Evolutionary conservation across 345 rosid species (phyloP).

Genomic region (Eucalyptus guilfoylei): DNA sequence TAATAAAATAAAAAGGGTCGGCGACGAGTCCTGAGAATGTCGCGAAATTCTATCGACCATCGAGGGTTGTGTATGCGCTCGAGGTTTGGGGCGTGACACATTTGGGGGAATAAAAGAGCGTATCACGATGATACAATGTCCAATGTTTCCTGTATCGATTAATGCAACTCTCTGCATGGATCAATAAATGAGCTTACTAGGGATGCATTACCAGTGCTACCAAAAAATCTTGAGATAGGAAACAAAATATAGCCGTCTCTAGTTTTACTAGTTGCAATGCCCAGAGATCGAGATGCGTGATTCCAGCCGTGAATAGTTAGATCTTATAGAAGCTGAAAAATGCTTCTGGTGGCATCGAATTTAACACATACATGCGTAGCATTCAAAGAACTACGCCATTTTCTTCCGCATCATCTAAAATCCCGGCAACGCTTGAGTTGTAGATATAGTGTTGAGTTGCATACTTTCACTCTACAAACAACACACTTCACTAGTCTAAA

Average conservation of each 20-base stretch:
- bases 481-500: background rate
- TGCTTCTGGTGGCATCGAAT: background rate
- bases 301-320: background rate
- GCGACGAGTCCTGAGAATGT: no score
- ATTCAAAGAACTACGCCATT: background rate
- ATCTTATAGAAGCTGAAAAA: background rate
- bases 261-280: background rate
- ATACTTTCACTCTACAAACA: background rate
- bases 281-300: background rate
- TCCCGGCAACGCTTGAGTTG: background rate
- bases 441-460: background rate
- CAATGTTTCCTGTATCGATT: background rate
- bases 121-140: background rate
- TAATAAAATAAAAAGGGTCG: no score
- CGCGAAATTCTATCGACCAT: no score
- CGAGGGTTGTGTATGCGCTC: no score
- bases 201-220: background rate
- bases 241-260: background rate
- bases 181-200: background rate
- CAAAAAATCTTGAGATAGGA: background rate
- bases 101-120: background rate
- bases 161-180: background rate
- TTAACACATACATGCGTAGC: background rate
- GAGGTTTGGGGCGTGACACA: no score
- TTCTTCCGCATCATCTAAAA: background rate